Base-by-base conservation (phyloP, 2,329 filamentous ascomycete species). In the Dothiorella sarmentorum region DNA sequence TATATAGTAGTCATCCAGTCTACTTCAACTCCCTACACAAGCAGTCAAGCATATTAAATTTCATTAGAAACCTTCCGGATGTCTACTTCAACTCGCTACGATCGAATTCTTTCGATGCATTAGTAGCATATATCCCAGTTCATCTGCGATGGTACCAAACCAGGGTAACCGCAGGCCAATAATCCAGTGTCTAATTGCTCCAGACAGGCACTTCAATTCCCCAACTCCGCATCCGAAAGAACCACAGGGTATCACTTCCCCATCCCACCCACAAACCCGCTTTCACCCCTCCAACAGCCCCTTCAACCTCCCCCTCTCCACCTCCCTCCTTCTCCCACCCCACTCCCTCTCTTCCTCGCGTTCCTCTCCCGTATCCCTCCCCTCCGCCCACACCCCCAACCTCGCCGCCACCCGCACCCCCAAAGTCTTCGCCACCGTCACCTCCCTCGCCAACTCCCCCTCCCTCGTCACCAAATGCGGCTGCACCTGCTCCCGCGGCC, bases 391-490 rank as follows among this genome's bases (percentile, higher is more conserved):
- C 61, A 71, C 70, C 1, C 60, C 66, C 2, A 74, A 63, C 52
- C 72, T 66, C 4, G 69, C 72, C 3, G 69, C 68, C 29, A 75
- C 73, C 10, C 73, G 61, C 38, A 74, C 69, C 11, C 71, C 70
- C 61, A 91, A 71, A 63, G 85, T 76, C 31, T 85, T 80, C 80
- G 87, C 89, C 62, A 80, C 81, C 69, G 85, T 82, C 57, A 91
- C 74, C 71, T 90, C 87, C 56, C 75, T 76, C 67, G 87, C 86
- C 9, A 91, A 70, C 47, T 85, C 80, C 1, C 85, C 84, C 67
- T 87, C 82, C 29, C 82, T 81, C 52, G 84, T 86, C 1, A 88
- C 78, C 3, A 91, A 70, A 67, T 89, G 90, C 60, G 83, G 80
- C 69, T 91, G 88, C 38, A 84, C 72, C 64, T 63, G 71, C 62